Percentiles rank a stretch among this genome's conserved stretches.
Conservation (phyloP, 768 basidiomycete genomes). For the Agrocybe pediades region DNA sequence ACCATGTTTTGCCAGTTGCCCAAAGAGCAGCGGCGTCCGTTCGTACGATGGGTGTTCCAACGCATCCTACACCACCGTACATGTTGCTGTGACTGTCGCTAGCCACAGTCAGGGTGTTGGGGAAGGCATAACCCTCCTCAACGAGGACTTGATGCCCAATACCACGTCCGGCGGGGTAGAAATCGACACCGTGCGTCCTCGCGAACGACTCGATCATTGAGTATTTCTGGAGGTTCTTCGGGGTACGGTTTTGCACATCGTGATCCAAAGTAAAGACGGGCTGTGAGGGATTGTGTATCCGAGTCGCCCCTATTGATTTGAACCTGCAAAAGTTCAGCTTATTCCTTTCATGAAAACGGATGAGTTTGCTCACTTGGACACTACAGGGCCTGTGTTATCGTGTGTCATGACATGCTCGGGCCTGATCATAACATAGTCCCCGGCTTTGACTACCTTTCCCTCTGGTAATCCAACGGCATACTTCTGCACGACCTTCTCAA, state of each 20-base stretch:
- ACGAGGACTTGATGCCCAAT: constrained; percentile 98
- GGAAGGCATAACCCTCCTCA: constrained; percentile 98
- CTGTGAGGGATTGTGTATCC: constrained; percentile 78
- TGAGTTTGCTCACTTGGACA: constrained; percentile 78
- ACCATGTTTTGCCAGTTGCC: constrained; percentile 99
- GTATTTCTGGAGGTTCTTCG: constrained; percentile 92
- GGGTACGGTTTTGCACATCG: constrained; percentile 93
- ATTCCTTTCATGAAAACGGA: neutral
- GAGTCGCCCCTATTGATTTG: constrained; percentile 90
- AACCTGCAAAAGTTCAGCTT: constrained; percentile 55
- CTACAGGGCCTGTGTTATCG: constrained; percentile 98
- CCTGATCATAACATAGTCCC: constrained; percentile 99
- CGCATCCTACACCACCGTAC: constrained; percentile 97
- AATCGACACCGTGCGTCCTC: constrained; percentile 81
- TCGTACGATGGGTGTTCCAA: constrained; percentile 96
- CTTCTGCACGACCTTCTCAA: constrained; percentile 98
- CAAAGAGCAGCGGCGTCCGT: constrained; percentile 95
- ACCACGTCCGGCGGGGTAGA: constrained; percentile 96
- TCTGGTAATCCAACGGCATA: constrained; percentile 89
- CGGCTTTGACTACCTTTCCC: constrained; percentile 82
- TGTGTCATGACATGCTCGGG: constrained; percentile 99
- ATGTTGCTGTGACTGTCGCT: constrained; percentile 98
- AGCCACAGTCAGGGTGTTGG: constrained; percentile 92
- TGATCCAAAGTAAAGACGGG: constrained; percentile 97
- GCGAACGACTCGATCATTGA: constrained; percentile 90